Conservation (phyloP, 2,329 filamentous ascomycete species). For the Capronia coronata region DNA sequence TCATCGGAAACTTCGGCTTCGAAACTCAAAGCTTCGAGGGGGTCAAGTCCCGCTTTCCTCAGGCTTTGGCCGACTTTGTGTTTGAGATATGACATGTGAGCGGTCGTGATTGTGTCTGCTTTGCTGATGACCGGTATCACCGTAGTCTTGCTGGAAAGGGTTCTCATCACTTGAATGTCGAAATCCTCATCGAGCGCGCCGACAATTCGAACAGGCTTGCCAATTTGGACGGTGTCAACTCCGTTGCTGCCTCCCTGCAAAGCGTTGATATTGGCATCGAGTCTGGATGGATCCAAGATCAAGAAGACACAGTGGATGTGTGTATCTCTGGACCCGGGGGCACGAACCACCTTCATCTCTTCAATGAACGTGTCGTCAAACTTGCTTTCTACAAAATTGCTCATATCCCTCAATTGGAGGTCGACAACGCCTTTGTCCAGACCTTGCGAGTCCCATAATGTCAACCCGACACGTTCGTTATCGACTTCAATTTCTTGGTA, state of each 20-base stretch:
- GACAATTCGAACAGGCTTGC: constrained; percentile 39
- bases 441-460: constrained; percentile 93
- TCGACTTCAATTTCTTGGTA: constrained; percentile 95
- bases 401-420: constrained; percentile 85
- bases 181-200: constrained; percentile 79
- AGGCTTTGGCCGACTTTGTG: constrained; percentile 83
- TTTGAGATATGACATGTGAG: constrained; percentile 89
- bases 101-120: constrained; percentile 90
- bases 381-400: constrained; percentile 89
- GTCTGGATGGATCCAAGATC: constrained; percentile 75
- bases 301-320: constrained; percentile 96
- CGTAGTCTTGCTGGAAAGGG: constrained; percentile 85
- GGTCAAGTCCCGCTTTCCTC: constrained; percentile 78
- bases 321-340: constrained; percentile 86
- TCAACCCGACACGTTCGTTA: constrained; percentile 81
- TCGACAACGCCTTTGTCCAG: constrained; percentile 93
- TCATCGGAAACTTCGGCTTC: constrained; percentile 74
- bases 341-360: constrained; percentile 94
- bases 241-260: constrained; percentile 53
- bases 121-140: constrained; percentile 95
- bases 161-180: constrained; percentile 82
- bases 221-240: constrained; percentile 45
- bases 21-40: constrained; percentile 75
- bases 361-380: constrained; percentile 97
- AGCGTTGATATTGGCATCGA: constrained; percentile 71